These are phyloP conservation scores for Talaromyces sp. DNA, from an alignment of 2,329 filamentous ascomycete genomes.

Conservation along the genomic window DNA sequence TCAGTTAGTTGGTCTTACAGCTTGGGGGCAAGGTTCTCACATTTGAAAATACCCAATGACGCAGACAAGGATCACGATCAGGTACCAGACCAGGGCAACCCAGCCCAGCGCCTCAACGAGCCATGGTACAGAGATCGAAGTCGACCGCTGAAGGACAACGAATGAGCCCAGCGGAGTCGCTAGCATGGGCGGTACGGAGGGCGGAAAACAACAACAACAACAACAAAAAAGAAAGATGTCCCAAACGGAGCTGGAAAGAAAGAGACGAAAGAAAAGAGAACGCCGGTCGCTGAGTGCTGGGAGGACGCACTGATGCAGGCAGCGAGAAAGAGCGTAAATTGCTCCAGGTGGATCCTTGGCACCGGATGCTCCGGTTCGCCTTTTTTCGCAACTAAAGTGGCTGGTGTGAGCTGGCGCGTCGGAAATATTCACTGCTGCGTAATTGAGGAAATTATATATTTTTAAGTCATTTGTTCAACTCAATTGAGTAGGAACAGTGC, in stretches of 20 bases:
- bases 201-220: not conserved
- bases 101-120: slow-evolving; percentile 40
- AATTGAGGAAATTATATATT: not conserved
- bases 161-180: slow-evolving; percentile 11
- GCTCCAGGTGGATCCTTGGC: not conserved
- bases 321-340: not conserved
- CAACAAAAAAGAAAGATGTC: not conserved
- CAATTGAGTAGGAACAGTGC: not conserved
- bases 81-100: slow-evolving; percentile 51
- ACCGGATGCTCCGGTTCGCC: not conserved
- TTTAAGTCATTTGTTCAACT: not conserved
- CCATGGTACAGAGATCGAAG: slow-evolving; percentile 13
- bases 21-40: slow-evolving; percentile 33
- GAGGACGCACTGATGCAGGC: not conserved
- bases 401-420: not conserved
- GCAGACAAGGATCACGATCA: slow-evolving; percentile 52
- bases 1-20: not conserved
- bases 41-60: slow-evolving; percentile 56
- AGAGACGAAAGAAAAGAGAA: not conserved
- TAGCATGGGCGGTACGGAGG: slow-evolving; percentile 14
- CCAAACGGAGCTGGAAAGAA: not conserved
- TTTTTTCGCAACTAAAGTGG: not conserved
- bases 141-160: slow-evolving; percentile 13
- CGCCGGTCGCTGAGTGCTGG: not conserved
- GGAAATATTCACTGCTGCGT: not conserved